Percentiles rank a stretch among this genome's conserved stretches.
Evolutionary conservation across 352 stramenopile genomes (phyloP).

Genomic region (Phytophthora nicotianae): DNA sequence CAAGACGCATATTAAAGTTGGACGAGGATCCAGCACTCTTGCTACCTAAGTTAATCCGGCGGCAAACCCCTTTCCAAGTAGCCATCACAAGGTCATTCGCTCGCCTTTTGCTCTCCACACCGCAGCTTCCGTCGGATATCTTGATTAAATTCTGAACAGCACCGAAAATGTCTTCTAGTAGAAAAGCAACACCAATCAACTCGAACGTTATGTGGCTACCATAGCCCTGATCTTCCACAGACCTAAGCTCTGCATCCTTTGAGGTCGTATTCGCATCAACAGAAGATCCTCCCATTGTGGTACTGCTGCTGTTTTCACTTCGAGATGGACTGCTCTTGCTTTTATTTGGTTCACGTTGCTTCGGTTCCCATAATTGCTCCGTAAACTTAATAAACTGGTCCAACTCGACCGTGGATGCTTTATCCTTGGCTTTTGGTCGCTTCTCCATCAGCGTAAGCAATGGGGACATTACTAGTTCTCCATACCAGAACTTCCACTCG

Average conservation of each 20-base stretch:
- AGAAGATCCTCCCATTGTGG: slow-evolving; percentile 16
- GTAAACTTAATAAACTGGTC: slow-evolving; percentile 38
- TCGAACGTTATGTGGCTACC: slow-evolving; percentile 24
- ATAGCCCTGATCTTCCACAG: neutral
- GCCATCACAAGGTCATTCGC: slow-evolving; percentile 17
- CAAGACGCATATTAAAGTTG: slow-evolving; percentile 49
- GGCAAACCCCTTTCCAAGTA: slow-evolving; percentile 54
- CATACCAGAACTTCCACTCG: slow-evolving; percentile 65
- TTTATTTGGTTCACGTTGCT: neutral
- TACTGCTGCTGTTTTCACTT: slow-evolving; percentile 29
- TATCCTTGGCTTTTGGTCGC: neutral
- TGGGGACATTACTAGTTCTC: slow-evolving; percentile 49
- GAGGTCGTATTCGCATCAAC: slow-evolving; percentile 1
- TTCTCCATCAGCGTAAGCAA: slow-evolving; percentile 30
- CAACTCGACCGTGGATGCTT: slow-evolving; percentile 19
- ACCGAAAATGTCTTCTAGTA: slow-evolving; percentile 52
- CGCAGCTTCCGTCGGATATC: slow-evolving; percentile 20
- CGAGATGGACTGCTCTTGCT: slow-evolving; percentile 1
- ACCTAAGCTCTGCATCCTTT: neutral
- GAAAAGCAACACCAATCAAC: slow-evolving; percentile 53
- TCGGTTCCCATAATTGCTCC: slow-evolving; percentile 26
- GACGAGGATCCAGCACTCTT: slow-evolving; percentile 11
- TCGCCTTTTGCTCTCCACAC: slow-evolving; percentile 3
- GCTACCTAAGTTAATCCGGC: slow-evolving; percentile 33
- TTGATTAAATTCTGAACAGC: slow-evolving; percentile 42